Evolutionary conservation across 108 stramenopile genomes (phyloP), one percentile per base, ranked within the genome.

Genomic region (Ochromonas danica): DNA sequence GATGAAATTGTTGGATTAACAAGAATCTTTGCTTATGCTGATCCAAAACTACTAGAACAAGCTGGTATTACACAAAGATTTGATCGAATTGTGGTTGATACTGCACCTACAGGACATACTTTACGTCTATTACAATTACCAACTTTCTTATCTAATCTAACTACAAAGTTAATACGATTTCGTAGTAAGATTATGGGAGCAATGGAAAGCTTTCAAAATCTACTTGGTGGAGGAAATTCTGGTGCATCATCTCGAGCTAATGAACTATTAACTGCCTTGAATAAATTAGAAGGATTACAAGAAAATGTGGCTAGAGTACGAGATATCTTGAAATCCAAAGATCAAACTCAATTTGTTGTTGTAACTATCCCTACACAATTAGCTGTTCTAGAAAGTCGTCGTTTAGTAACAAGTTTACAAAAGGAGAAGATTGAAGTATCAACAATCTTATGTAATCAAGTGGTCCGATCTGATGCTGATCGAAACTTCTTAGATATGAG

Each of bases 341-440:
- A 40, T 0, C 43, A 71, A 51, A 93, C 92, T 0, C 87, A 86
- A 61, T 95, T 95, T 85, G 81, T 93, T 3, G 92, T 95, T 39
- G 94, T 95, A n/a, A 89, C 92, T 3, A 89, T 95, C n/a, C 94
- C 94, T 0, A 93, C 94, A 43, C 91, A 92, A 74, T 77, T 95
- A 36, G 89, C 90, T 45, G 90, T 93, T 1, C 79, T 83, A 30
- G 94, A 95, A 82, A 90, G 88, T 79, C 87, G 91, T 79, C 81
- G 94, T 43, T 84, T 93, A 31, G 83, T 93, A 45, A 77, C 17
- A 36, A 33, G 63, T 67, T 33, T 67, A 10, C 3, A 31, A 31
- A 36, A 28, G 10, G 63, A 67, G 31, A 6, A 36, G 3, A 67
- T 67, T 36, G 3, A 67, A 3, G 35, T 36, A 10, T 67, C 63